Conservation (phyloP, 306 rosid genomes). For the Quercus agrifolia region DNA sequence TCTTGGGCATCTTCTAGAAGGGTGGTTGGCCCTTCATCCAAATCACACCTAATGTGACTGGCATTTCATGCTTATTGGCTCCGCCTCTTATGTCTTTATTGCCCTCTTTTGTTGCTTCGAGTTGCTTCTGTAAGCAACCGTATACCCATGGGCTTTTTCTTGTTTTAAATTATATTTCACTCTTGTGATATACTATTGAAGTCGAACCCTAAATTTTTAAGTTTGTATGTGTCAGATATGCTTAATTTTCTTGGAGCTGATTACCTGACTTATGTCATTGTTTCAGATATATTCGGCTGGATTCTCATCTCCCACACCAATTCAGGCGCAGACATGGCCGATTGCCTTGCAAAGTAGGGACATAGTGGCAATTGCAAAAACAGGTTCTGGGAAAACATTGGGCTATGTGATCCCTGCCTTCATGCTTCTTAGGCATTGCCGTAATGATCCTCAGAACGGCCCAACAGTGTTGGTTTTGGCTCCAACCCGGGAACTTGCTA, state of each 20-base stretch:
- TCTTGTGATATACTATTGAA: slow-evolving; percentile 15
- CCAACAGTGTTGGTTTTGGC: slow-evolving; percentile 97
- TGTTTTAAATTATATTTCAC: slow-evolving; percentile 30
- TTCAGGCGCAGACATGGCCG: slow-evolving; percentile 99
- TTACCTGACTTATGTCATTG: slow-evolving; percentile 25
- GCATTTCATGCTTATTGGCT: slow-evolving; percentile 95
- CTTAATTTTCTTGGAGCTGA: slow-evolving; percentile 32
- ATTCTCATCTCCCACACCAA: slow-evolving; percentile 90
- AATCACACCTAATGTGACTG: slow-evolving; percentile 94
- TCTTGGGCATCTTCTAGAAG: slow-evolving; percentile 94
- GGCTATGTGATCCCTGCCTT: slow-evolving; percentile 96
- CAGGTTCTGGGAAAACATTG: slow-evolving; percentile 97
- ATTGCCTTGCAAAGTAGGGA: slow-evolving; percentile 93
- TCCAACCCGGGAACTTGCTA: slow-evolving; percentile 99
- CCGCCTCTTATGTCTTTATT: slow-evolving; percentile 80
- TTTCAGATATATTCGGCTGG: slow-evolving; percentile 92
- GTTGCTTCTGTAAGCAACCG: slow-evolving; percentile 99
- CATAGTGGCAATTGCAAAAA: slow-evolving; percentile 96
- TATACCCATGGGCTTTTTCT: slow-evolving; percentile 66
- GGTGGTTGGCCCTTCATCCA: slow-evolving; percentile 90
- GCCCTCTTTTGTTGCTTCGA: slow-evolving; percentile 92
- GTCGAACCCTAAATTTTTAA: slow-evolving; percentile 21
- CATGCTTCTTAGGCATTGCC: slow-evolving; percentile 76
- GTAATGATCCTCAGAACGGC: slow-evolving; percentile 71
- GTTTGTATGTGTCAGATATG: slow-evolving; percentile 9